Evolutionary conservation across 2,329 filamentous ascomycete species (phyloP).

Genomic region (Pyricularia grisea): DNA sequence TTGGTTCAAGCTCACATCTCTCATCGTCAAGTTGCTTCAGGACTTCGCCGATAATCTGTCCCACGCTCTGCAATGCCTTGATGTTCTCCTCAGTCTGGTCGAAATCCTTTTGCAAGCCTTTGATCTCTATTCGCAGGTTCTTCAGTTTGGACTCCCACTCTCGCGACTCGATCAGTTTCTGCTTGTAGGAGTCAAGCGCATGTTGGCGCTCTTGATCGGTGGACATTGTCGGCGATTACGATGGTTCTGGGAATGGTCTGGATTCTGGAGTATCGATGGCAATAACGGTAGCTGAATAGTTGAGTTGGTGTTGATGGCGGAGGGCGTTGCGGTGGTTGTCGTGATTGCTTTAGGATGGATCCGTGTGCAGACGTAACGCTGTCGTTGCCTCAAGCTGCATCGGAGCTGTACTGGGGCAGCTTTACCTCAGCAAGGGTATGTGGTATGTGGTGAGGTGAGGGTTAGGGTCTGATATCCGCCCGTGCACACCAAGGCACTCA

Average conservation of each 20-base stretch:
- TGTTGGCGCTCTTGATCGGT: conserved; percentile 50
- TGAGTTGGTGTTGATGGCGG: background rate
- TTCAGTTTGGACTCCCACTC: conserved; percentile 99
- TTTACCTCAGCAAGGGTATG: background rate
- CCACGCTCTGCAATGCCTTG: conserved; percentile 97
- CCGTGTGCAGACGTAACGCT: background rate
- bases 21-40: conserved; percentile 98
- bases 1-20: conserved; percentile 60
- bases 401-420: background rate
- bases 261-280: background rate
- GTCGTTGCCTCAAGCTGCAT: conserved; percentile 1
- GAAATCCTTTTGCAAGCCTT: conserved; percentile 87
- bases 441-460: too few species aligned
- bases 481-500: background rate
- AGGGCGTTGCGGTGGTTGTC: background rate
- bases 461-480: background rate
- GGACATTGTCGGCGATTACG: conserved; percentile 15
- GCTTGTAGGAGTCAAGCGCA: conserved; percentile 69
- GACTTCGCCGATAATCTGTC: conserved; percentile 98
- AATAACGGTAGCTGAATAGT: background rate
- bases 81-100: conserved; percentile 98
- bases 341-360: background rate
- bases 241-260: background rate
- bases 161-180: conserved; percentile 82
- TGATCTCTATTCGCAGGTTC: conserved; percentile 87